A percentile compares a stretch with the other conserved stretches of the same genome.
phyloP scores from a whole-genome alignment of 306 rosid genomes.

The Quercus mongolica region DNA sequence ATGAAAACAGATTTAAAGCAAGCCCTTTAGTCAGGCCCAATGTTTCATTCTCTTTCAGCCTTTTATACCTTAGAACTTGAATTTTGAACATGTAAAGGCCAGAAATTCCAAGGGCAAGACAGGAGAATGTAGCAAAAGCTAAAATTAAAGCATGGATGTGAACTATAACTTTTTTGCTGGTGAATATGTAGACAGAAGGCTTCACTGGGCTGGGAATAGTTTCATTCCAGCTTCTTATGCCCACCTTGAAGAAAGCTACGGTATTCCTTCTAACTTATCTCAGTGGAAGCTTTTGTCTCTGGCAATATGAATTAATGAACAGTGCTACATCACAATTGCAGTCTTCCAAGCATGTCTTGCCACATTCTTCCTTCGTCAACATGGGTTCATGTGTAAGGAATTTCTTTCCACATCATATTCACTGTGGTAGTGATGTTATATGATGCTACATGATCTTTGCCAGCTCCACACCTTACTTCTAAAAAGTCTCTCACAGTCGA shows the following conservation, averaged over 20 bases:
- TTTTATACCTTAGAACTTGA: too few species aligned
- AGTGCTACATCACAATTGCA: constrained; percentile 8
- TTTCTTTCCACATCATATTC: background rate
- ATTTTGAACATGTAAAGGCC: too few species aligned
- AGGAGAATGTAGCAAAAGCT: too few species aligned
- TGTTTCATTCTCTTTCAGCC: too few species aligned
- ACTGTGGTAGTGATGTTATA: background rate
- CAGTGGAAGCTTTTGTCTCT: constrained; percentile 8
- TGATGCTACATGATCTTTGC: background rate
- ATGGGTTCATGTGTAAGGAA: background rate
- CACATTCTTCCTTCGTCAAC: background rate
- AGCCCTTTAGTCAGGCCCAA: too few species aligned
- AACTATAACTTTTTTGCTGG: too few species aligned
- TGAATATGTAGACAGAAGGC: too few species aligned
- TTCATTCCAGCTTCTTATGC: too few species aligned
- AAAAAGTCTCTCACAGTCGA: background rate
- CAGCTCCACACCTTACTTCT: background rate
- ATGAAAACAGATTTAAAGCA: too few species aligned
- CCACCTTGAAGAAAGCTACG: background rate
- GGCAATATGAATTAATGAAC: background rate
- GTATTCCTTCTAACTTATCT: background rate
- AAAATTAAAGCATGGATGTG: too few species aligned
- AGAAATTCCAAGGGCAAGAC: too few species aligned
- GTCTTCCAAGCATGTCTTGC: background rate
- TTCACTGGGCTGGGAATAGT: background rate